Evolutionary conservation across 2,329 filamentous ascomycete genomes (phyloP).

Genomic region (Aspergillus fumigatus): DNA sequence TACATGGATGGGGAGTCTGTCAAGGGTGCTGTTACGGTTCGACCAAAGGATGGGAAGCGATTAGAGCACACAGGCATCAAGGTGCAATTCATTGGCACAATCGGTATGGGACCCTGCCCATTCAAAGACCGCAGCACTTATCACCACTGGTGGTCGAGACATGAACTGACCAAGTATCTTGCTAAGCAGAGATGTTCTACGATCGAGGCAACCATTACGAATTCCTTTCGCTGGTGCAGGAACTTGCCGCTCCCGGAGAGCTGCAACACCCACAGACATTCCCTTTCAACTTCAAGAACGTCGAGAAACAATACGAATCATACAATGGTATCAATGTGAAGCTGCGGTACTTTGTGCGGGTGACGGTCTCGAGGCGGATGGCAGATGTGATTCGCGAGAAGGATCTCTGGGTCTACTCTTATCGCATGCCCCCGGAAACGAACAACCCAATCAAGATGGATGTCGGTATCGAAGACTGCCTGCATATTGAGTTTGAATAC

Average conservation of each 20-base stretch:
- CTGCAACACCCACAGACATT: constrained; percentile 98
- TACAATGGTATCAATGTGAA: constrained; percentile 99
- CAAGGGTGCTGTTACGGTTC: constrained; percentile 89
- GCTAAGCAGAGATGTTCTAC: constrained; percentile 93
- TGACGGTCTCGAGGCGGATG: constrained; percentile 95
- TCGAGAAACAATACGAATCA: constrained; percentile 99
- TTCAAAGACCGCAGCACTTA: not conserved
- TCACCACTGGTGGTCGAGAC: constrained; percentile 8
- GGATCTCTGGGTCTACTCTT: constrained; percentile 99
- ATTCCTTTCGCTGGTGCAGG: constrained; percentile 94
- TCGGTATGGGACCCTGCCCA: constrained; percentile 56
- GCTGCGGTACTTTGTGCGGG: constrained; percentile 94
- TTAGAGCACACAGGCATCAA: constrained; percentile 99
- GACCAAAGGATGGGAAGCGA: constrained; percentile 96
- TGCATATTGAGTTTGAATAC: constrained; percentile 99
- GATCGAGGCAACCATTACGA: constrained; percentile 99
- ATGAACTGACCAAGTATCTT: not conserved
- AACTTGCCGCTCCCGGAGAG: constrained; percentile 93
- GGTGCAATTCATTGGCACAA: constrained; percentile 98
- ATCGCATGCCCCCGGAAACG: constrained; percentile 95
- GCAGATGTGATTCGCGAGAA: constrained; percentile 97
- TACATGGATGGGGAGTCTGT: constrained; percentile 99
- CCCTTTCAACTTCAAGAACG: constrained; percentile 99
- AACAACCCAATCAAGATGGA: constrained; percentile 99
- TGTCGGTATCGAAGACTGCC: constrained; percentile 96